Conservation (phyloP, 1,284 basidiomycete species). For the Ceratorhiza oryzae-sativae region DNA sequence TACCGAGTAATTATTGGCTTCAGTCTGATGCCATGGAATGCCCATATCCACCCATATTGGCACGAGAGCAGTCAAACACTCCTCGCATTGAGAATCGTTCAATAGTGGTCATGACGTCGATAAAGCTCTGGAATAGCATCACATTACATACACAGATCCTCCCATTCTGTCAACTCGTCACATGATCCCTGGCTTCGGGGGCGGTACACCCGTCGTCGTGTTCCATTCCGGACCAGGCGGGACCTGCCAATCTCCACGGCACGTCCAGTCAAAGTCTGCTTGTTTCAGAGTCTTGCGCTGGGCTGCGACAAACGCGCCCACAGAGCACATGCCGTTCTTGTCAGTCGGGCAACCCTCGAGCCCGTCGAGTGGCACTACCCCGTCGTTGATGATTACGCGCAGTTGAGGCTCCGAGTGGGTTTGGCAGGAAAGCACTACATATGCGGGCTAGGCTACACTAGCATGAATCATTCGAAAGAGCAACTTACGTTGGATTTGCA, state of each 20-base stretch:
- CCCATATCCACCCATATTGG: no score
- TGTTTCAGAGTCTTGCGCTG: slow-evolving; percentile 70
- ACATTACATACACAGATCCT: no score
- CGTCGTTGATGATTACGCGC: slow-evolving; percentile 86
- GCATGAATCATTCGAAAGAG: background rate
- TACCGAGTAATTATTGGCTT: no score
- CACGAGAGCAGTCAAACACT: no score
- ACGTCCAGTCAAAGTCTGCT: slow-evolving; percentile 81
- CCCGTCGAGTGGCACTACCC: slow-evolving; percentile 79
- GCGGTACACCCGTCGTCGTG: slow-evolving; percentile 63
- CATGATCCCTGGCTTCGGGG: slow-evolving; percentile 40
- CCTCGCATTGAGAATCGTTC: no score
- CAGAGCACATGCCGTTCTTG: slow-evolving; percentile 80
- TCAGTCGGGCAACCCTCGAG: slow-evolving; percentile 71
- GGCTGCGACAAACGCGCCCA: slow-evolving; percentile 74
- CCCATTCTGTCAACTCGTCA: no score
- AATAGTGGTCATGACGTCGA: no score
- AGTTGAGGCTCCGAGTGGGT: slow-evolving; percentile 63
- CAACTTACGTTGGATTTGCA: background rate
- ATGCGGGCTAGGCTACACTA: slow-evolving; percentile 44
- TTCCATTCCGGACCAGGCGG: slow-evolving; percentile 63
- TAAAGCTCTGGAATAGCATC: no score
- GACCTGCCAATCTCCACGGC: slow-evolving; percentile 72
- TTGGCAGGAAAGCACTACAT: slow-evolving; percentile 62
- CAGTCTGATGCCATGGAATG: no score